Conservation (phyloP, 2,329 filamentous ascomycete genomes). For the Arthrocladium fulminans region DNA sequence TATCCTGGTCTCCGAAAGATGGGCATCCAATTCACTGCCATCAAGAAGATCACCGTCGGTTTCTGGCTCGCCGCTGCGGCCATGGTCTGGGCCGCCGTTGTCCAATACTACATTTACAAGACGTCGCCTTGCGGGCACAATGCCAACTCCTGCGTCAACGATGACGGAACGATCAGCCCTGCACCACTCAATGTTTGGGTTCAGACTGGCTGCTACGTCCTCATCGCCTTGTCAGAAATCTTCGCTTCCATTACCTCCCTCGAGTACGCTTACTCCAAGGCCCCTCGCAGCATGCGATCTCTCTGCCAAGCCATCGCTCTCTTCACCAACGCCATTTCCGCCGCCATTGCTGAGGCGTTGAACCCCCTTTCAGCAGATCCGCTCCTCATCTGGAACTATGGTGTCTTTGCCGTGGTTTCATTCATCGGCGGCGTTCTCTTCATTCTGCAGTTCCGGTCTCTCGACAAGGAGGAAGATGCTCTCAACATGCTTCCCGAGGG, state of each 20-base stretch:
- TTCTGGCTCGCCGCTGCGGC: conserved; percentile 46
- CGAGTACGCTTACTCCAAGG: conserved; percentile 67
- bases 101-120: conserved; percentile 53
- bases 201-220: conserved; percentile 42
- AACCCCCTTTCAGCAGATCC: conserved; percentile 55
- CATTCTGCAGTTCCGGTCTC: conserved; percentile 58
- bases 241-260: conserved; percentile 59
- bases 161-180: conserved; percentile 28
- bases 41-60: conserved; percentile 47
- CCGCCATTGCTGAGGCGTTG: conserved; percentile 62
- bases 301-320: conserved; percentile 60
- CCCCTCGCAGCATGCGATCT: conserved; percentile 61
- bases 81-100: conserved; percentile 48
- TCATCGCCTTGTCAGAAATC: conserved; percentile 49
- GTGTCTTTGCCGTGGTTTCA: conserved; percentile 53
- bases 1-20: conserved; percentile 48
- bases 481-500: conserved; percentile 42
- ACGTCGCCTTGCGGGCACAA: conserved; percentile 45
- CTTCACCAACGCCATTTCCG: conserved; percentile 61
- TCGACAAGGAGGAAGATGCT: conserved; percentile 59
- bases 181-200: conserved; percentile 40
- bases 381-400: conserved; percentile 64
- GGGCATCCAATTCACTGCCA: conserved; percentile 50
- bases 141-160: conserved; percentile 40
- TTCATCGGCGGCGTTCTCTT: conserved; percentile 55